Base-by-base conservation (phyloP, 202 grass and related monocot species). In the Zizania palustris region DNA sequence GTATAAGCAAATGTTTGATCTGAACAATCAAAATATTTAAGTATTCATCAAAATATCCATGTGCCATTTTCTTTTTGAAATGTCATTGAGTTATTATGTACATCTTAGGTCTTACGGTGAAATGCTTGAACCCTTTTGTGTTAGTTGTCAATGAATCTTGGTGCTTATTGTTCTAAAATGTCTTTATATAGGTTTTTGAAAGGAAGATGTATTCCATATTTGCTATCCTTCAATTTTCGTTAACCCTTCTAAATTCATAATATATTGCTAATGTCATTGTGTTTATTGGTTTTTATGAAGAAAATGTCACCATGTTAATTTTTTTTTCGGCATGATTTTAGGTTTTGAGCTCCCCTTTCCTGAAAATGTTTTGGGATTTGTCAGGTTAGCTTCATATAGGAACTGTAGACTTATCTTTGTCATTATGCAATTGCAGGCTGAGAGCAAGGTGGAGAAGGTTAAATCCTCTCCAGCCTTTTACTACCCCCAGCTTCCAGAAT, bases 371-470 rank as follows among this genome's bases (percentile, higher is more conserved):
- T 77, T 28, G 1, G 33, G 6, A 8, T 65, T 60, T 38, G 13
- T 35, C 12, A 18, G 61, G 16, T 61, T 45, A 39, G 11, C 22
- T 61, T 45, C 0, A 6, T 13, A 6, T n/a, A 59, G 14, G 72
- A 15, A n/a, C 36, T 62, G 57, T 42, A 10, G 45, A 62, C 1
- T 53, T 76, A 7, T 76, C 10, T 67, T 74, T 37, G 46, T 50
- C 48, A 45, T 21, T 68, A 38, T 73, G 33, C 44, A 18, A 38
- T 44, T 75, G 48, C 85, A 91, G 90, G 81, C 74, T 67, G 71
- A 71, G 69, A 79, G 12, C 70, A 58, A 79, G 19, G 46, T 72
- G 45, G 72, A 71, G 56, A 82, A 81, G 9, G 75, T 40, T 28
- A 56, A 61, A 63, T 48, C 71, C 57, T 43, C 57, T 14, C 20